phyloP scores from a whole-genome alignment of 2,329 filamentous ascomycete genomes.

The Monosporascus sp. region DNA sequence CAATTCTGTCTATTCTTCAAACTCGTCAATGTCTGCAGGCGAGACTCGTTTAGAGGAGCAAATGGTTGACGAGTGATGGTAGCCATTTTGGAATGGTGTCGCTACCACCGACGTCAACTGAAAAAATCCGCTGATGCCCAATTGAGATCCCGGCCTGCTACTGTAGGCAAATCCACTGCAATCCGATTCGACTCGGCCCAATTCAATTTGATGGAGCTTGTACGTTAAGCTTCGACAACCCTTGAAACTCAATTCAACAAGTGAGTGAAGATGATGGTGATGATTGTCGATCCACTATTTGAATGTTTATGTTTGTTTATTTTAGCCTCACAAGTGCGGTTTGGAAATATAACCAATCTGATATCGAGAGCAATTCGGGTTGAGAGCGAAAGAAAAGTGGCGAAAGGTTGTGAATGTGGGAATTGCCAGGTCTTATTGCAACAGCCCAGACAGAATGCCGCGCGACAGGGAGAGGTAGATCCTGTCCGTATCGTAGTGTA shows the following conservation, averaged over 20 bases:
- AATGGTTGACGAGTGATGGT: conserved; percentile 64
- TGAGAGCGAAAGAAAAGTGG: conserved; percentile 25
- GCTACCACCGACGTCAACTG: conserved; percentile 7
- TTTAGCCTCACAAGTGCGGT: conserved; percentile 10
- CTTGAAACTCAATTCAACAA: background rate
- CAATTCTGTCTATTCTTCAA: conserved; percentile 74
- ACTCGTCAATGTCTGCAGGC: conserved; percentile 67
- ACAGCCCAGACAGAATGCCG: background rate
- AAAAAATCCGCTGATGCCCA: conserved; percentile 3
- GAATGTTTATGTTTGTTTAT: conserved; percentile 21
- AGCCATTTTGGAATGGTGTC: conserved; percentile 40
- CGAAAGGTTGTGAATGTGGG: conserved; percentile 21
- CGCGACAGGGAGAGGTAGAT: background rate
- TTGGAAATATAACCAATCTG: conserved; percentile 7
- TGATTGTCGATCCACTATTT: background rate
- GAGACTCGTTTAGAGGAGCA: conserved; percentile 62
- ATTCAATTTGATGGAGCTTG: background rate
- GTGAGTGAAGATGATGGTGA: background rate
- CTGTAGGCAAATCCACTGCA: conserved; percentile 1
- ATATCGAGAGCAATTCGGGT: conserved; percentile 9
- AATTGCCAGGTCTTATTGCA: conserved; percentile 28
- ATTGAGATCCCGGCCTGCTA: conserved; percentile 3
- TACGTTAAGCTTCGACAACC: background rate
- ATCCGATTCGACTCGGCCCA: conserved; percentile 5
- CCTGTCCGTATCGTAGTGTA: background rate